Percentiles rank a stretch among this genome's conserved stretches.
Conservation (phyloP, 2,329 filamentous ascomycete species). For the Pezicula carpinea region DNA sequence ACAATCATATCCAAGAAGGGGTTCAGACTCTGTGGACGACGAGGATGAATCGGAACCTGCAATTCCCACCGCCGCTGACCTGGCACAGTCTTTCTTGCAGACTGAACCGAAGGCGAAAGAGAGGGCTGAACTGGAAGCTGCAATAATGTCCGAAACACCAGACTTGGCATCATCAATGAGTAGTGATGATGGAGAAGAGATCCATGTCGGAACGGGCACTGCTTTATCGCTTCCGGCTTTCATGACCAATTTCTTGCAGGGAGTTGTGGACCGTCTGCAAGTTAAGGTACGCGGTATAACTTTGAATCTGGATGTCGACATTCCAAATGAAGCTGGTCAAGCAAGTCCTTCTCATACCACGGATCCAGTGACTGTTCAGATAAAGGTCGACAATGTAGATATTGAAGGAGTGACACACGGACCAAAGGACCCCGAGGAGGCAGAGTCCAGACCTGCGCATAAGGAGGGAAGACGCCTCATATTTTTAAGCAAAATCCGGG, state of each 20-base stretch:
- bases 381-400: slow-evolving; percentile 59
- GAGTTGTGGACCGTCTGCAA: slow-evolving; percentile 67
- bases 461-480: slow-evolving; percentile 64
- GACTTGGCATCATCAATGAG: slow-evolving; percentile 56
- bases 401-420: slow-evolving; percentile 59
- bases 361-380: slow-evolving; percentile 58
- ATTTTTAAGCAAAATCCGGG: slow-evolving; percentile 57
- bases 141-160: slow-evolving; percentile 57
- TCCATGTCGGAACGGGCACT: slow-evolving; percentile 63
- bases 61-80: slow-evolving; percentile 65
- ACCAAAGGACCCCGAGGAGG: slow-evolving; percentile 7
- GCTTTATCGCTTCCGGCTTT: slow-evolving; percentile 65
- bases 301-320: slow-evolving; percentile 60
- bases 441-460: slow-evolving; percentile 26
- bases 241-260: slow-evolving; percentile 67
- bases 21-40: slow-evolving; percentile 6
- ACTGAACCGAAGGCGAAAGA: slow-evolving; percentile 64
- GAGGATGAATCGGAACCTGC: slow-evolving; percentile 26
- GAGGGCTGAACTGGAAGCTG: slow-evolving; percentile 63
- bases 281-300: slow-evolving; percentile 61
- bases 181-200: slow-evolving; percentile 60
- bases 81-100: slow-evolving; percentile 75
- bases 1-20: slow-evolving; percentile 4
- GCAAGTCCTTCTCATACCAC: slow-evolving; percentile 35
- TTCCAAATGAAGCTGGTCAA: slow-evolving; percentile 40